Evolutionary conservation across 441 rosid genomes (phyloP).

Genomic region (Rhodomyrtus psidioides): DNA sequence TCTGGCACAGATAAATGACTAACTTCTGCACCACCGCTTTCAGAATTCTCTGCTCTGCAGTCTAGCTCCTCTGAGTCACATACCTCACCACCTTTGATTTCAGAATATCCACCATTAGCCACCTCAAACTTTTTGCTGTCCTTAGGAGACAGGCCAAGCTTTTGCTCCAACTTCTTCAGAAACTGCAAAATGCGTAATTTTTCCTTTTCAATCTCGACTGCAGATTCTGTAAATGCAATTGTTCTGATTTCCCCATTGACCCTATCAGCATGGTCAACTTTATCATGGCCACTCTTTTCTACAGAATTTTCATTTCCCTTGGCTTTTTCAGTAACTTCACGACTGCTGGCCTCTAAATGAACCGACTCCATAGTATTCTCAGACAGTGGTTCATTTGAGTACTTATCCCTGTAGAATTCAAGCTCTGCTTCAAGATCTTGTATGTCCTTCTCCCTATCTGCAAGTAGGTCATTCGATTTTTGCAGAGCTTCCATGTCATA

Average conservation of each 20-base stretch:
- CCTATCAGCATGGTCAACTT: constrained; percentile 7
- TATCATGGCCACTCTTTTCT: neutral
- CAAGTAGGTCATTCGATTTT: constrained; percentile 58
- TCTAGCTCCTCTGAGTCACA: neutral
- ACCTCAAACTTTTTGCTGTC: constrained; percentile 8
- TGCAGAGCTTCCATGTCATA: constrained; percentile 86
- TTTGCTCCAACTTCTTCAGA: constrained; percentile 42
- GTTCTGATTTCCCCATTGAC: neutral
- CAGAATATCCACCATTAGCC: constrained; percentile 5
- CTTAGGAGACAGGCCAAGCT: constrained; percentile 21
- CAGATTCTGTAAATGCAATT: constrained; percentile 12
- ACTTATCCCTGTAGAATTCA: constrained; percentile 46
- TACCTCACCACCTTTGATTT: constrained; percentile 2
- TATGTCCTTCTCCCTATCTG: constrained; percentile 71
- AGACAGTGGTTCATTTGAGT: constrained; percentile 13
- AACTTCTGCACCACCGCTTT: neutral
- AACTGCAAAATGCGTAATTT: constrained; percentile 27
- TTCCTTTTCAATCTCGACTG: constrained; percentile 40
- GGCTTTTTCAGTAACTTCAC: neutral
- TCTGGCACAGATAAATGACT: neutral
- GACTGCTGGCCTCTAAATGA: neutral
- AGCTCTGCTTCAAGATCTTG: constrained; percentile 84
- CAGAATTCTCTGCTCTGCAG: neutral
- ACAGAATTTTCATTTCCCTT: constrained; percentile 1
- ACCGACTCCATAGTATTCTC: constrained; percentile 9